phyloP scores from a whole-genome alignment of 108 stramenopile species.

The Fragilariopsis cylindrus region DNA sequence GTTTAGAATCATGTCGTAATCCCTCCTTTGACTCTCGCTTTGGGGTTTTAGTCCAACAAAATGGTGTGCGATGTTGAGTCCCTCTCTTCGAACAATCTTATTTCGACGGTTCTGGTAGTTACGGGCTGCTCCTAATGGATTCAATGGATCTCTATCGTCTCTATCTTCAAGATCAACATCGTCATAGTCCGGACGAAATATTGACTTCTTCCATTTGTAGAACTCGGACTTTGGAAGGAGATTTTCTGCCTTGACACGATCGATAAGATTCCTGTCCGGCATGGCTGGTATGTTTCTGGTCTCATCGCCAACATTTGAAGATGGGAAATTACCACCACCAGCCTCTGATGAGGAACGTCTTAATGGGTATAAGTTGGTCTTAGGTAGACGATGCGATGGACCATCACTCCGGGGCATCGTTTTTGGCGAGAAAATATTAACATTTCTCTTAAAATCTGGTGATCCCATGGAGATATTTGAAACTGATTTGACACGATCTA shows the following conservation, averaged over 20 bases:
- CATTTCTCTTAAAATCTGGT: not conserved
- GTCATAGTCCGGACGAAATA: conserved; percentile 47
- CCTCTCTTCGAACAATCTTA: conserved; percentile 40
- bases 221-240: conserved; percentile 64
- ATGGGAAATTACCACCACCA: conserved; percentile 4
- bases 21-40: conserved; percentile 12
- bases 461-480: not conserved
- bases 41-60: conserved; percentile 60
- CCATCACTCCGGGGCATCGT: conserved; percentile 24
- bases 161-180: conserved; percentile 19
- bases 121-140: conserved; percentile 68
- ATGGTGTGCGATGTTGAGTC: conserved; percentile 50
- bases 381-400: conserved; percentile 23
- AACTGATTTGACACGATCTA: conserved; percentile 11
- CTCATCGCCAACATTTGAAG: not conserved
- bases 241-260: conserved; percentile 17
- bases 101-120: conserved; percentile 74
- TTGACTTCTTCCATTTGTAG: conserved; percentile 70
- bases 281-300: conserved; percentile 1
- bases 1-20: conserved; percentile 14
- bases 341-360: conserved; percentile 21
- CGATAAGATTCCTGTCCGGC: conserved; percentile 2
- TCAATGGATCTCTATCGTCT: conserved; percentile 65
- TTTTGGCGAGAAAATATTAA: not conserved
- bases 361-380: conserved; percentile 8